Evolutionary conservation across 2,329 filamentous ascomycete species (phyloP).

Genomic region (Aspergillus bombycis): DNA sequence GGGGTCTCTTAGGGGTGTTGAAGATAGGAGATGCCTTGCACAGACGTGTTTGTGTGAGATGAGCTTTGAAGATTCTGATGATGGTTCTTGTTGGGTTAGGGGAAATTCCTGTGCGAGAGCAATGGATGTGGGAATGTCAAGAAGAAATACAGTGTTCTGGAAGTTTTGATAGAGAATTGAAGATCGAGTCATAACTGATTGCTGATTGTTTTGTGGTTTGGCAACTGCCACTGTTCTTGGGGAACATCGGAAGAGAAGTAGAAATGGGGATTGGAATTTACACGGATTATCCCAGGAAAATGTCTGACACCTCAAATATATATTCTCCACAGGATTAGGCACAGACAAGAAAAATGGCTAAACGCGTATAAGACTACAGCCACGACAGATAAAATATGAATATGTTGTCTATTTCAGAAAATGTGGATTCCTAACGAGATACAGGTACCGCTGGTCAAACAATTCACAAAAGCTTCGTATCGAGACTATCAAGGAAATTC

Average conservation of each 20-base stretch:
- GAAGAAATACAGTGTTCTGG: conserved; percentile 49
- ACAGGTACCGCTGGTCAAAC: neutral
- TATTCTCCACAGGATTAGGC: too few species aligned
- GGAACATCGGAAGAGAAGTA: neutral
- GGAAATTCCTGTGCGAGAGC: conserved; percentile 52
- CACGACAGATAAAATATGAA: neutral
- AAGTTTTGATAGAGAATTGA: conserved; percentile 57
- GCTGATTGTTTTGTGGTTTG: neutral
- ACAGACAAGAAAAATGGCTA: neutral
- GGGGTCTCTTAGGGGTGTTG: conserved; percentile 48
- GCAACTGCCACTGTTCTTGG: neutral
- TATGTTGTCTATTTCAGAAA: conserved; percentile 1
- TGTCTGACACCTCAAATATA: neutral
- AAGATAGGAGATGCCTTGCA: conserved; percentile 47
- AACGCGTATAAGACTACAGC: neutral
- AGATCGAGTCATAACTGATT: conserved; percentile 18
- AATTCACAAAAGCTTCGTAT: conserved; percentile 8
- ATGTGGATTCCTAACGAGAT: conserved; percentile 5
- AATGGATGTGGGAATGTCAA: conserved; percentile 64
- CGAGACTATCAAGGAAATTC: conserved; percentile 13
- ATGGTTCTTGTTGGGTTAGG: conserved; percentile 3
- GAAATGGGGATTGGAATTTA: neutral
- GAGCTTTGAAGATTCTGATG: neutral
- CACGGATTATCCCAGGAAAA: neutral
- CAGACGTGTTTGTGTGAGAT: conserved; percentile 1